Percentiles rank a stretch among this genome's conserved stretches.
Evolutionary conservation across 108 stramenopile species (phyloP).

Genomic region (Stephanodiscus triporus): DNA sequence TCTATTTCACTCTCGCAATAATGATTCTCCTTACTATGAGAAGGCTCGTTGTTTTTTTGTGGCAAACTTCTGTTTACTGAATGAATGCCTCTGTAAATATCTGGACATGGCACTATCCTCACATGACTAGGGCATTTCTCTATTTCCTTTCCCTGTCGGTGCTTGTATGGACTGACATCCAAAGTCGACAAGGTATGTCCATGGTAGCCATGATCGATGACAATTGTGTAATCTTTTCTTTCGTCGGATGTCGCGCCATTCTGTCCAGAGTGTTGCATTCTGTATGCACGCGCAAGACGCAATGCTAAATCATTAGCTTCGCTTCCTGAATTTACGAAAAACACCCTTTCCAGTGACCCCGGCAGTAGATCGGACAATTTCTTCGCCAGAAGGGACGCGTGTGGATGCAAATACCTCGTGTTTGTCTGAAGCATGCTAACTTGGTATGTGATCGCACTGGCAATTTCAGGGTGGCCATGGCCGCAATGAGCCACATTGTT

Average conservation of each 20-base stretch:
- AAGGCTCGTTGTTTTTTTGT: not conserved
- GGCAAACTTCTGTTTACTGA: constrained; percentile 28
- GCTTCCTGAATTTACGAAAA: constrained; percentile 94
- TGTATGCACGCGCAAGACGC: constrained; percentile 85
- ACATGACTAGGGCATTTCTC: constrained; percentile 57
- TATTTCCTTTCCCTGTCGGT: constrained; percentile 65
- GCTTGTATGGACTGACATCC: constrained; percentile 95
- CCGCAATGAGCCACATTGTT: constrained; percentile 95
- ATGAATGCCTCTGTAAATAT: constrained; percentile 81
- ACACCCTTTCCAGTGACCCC: constrained; percentile 63
- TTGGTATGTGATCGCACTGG: constrained; percentile 70
- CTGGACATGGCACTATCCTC: constrained; percentile 84
- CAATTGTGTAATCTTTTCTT: constrained; percentile 53
- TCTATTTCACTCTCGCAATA: constrained; percentile 26
- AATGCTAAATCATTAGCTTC: constrained; percentile 98
- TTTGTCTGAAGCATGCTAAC: constrained; percentile 84
- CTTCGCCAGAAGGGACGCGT: constrained; percentile 64
- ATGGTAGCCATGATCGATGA: constrained; percentile 92
- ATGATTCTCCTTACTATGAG: not conserved
- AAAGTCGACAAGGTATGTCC: constrained; percentile 87
- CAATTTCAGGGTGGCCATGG: constrained; percentile 78
- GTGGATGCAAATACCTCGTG: constrained; percentile 93
- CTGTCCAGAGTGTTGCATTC: constrained; percentile 15
- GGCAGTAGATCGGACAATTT: constrained; percentile 64
- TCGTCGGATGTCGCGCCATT: not conserved